Conservation (phyloP, 768 basidiomycete genomes). For the Podaxis rugospora region DNA sequence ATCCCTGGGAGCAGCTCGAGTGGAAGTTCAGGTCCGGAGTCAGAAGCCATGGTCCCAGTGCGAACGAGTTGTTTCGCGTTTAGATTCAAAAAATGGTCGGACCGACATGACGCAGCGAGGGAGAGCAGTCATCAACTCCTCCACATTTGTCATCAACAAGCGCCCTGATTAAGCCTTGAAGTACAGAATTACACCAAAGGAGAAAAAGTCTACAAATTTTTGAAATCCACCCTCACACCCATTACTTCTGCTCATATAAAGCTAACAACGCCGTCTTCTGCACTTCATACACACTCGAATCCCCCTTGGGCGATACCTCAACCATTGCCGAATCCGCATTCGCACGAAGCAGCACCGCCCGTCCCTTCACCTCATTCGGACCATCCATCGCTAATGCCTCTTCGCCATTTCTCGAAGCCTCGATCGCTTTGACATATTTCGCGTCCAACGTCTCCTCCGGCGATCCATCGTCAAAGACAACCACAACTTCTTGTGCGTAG, state of each 20-base stretch:
- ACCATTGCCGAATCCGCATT: conserved; percentile 27
- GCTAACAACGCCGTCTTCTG: conserved; percentile 29
- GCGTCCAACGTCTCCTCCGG: conserved; percentile 24
- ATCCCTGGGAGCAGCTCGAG: conserved; percentile 60
- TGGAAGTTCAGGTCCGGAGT: conserved; percentile 44
- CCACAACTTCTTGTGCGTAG: conserved; percentile 33
- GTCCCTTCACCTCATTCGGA: conserved; percentile 25
- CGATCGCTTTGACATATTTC: conserved; percentile 25
- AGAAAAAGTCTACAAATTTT: background rate
- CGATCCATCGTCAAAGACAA: conserved; percentile 23
- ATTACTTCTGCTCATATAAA: conserved; percentile 22
- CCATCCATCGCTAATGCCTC: conserved; percentile 49
- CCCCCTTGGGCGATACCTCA: conserved; percentile 32
- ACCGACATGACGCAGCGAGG: background rate
- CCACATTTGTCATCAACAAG: no score
- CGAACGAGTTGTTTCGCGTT: background rate
- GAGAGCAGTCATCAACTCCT: no score
- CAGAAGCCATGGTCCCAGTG: background rate
- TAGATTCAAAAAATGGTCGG: background rate
- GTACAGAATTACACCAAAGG: background rate
- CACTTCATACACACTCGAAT: conserved; percentile 32
- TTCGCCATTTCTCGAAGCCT: conserved; percentile 31
- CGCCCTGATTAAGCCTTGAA: background rate
- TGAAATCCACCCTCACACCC: background rate
- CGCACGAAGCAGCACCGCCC: conserved; percentile 36